Evolutionary conservation across 1,284 basidiomycete species (phyloP).

Genomic region (Leccinum ponderosum): DNA sequence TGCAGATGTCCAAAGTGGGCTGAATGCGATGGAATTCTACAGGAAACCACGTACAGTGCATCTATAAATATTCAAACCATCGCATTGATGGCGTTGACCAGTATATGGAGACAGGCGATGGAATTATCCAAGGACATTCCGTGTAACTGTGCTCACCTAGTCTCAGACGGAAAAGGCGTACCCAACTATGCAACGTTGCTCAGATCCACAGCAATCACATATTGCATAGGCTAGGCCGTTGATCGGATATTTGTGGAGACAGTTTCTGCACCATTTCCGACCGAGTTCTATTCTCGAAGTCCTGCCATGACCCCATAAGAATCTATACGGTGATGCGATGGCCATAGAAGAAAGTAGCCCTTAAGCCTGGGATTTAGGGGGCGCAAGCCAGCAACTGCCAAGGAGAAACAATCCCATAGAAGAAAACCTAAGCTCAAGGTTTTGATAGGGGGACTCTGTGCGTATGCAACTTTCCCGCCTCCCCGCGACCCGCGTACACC

Average conservation of each 20-base stretch:
- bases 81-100: not conserved
- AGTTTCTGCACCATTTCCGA: too few species aligned
- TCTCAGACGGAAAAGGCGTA: not conserved
- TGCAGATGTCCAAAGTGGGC: not conserved
- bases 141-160: not conserved
- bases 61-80: not conserved
- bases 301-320: too few species aligned
- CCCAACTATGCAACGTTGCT: not conserved
- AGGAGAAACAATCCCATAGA: not conserved
- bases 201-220: not conserved
- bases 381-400: not conserved
- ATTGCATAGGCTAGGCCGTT: too few species aligned
- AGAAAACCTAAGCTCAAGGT: not conserved
- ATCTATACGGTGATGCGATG: not conserved
- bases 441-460: not conserved
- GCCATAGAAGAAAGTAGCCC: not conserved
- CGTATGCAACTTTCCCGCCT: not conserved
- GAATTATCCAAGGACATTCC: not conserved
- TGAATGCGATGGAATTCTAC: not conserved
- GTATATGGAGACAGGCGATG: not conserved
- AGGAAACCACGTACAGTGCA: not conserved
- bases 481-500: not conserved
- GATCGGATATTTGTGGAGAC: too few species aligned
- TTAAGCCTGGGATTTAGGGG: not conserved
- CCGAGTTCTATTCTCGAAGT: too few species aligned